Base-by-base conservation (phyloP, 2,329 filamentous ascomycete genomes). In the Neofusicoccum laricinum region DNA sequence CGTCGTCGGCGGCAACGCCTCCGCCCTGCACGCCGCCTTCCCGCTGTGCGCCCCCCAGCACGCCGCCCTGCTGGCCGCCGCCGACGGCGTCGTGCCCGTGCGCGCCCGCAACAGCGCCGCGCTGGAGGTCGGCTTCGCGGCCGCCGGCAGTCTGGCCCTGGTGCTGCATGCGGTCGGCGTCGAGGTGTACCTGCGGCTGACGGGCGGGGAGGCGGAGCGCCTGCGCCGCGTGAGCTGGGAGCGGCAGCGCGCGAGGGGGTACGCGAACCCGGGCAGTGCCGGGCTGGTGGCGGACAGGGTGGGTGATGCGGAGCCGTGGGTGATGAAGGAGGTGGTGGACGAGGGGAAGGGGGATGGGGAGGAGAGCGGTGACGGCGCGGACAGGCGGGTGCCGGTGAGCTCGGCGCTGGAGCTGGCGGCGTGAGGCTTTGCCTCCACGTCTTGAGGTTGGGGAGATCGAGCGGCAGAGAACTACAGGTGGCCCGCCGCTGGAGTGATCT, bases 171-270 rank as follows among this genome's bases (percentile, higher is more conserved):
- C 68, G 6, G 8, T 71, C 30, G 73, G 74, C 21, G 70, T 79
- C 1, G 75, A 78, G 64, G 19, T 74, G 1, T 79, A 87, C 74
- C 72, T 87, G 25, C 75, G 72, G 2, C 71, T 86, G 19, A 88
- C 86, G 0, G 83, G 85, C 0, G 78, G 71, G 10, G 86, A 88
- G 68, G 75, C 76, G 1, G 77, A 86, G 48, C 76, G 86, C 6
- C 72, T 88, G 53, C 78, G 85, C 8, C 77, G 79, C 17, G 78
- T 88, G 1, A 85, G 82, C 5, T 86, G 85, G 68, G 80, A 85
- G 69, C 77, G 80, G 48, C 85, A 88, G 68, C 66, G 86, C 6
- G 83, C 84, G 66, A 80, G 82, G 4, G 85, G 85, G 0, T 79
- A 83, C 72, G 77, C 71, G 48, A 76, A 79, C n/a, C 80, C 85